phyloP scores from a whole-genome alignment of 179 eudicot genomes.

The Silene coronaria region DNA sequence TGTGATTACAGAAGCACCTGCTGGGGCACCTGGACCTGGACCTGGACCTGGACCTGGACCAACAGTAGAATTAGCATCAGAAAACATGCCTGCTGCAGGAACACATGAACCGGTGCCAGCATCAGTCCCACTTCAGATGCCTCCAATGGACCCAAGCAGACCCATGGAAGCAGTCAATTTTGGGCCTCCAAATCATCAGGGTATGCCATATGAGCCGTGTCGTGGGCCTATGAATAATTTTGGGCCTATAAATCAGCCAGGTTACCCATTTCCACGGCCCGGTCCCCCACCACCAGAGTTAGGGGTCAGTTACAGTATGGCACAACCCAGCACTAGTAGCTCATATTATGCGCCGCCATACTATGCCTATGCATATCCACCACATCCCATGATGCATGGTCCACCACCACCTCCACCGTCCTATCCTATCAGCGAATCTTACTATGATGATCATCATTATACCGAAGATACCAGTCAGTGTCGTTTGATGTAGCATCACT shows the following conservation, averaged over 20 bases:
- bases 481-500: slow-evolving; percentile 24
- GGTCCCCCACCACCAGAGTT: slow-evolving; percentile 11
- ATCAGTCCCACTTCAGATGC: background rate
- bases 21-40: no score
- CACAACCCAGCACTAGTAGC: slow-evolving; percentile 25
- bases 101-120: background rate
- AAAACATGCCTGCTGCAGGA: background rate
- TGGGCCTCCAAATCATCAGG: slow-evolving; percentile 13
- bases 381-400: slow-evolving; percentile 22
- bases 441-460: slow-evolving; percentile 19
- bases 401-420: slow-evolving; percentile 33
- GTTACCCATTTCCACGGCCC: slow-evolving; percentile 18
- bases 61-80: no score
- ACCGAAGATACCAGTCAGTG: slow-evolving; percentile 25
- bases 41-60: no score
- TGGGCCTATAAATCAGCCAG: background rate
- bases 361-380: slow-evolving; percentile 24
- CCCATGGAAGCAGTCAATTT: slow-evolving; percentile 6
- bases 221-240: slow-evolving; percentile 3
- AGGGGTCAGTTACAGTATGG: slow-evolving; percentile 33
- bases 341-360: slow-evolving; percentile 27
- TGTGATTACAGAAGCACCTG: no score
- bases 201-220: background rate
- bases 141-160: slow-evolving; percentile 13
- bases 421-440: slow-evolving; percentile 20